Evolutionary conservation across 306 rosid genomes (phyloP), one percentile per base, ranked within the genome.

Genomic region (Casuarina glauca): DNA sequence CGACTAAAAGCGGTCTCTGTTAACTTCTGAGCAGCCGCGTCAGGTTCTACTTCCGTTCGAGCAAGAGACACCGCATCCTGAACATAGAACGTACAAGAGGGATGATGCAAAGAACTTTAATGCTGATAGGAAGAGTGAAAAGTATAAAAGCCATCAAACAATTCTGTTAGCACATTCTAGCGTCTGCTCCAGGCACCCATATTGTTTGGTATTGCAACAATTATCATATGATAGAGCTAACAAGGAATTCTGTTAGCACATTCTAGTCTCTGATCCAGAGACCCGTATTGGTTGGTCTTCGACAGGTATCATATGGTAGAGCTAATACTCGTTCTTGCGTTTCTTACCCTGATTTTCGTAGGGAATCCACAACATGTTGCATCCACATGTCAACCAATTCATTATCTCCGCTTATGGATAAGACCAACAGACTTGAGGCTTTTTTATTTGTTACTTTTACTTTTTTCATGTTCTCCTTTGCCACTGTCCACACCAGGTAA

Each of bases 41-140:
- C 92, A 0, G 97, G 87, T 69, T 87, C 93, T 55, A 91, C 98
- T 84, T 90, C 97, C 2, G 87, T 64, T 38, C 88, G 88, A 41
- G 91, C 97, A 66, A 96, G 89, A 57, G 88, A 82, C 72, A 90
- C 85, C 70, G 96, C 99, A 84, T 91, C 99, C 99, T 96, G 88
- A 19, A 73, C 42, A 80, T 4, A 41, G 15, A 13, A 20, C 16
- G 62, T 6, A 66, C 26, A 71, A 3, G 63, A 8, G 70, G 70
- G 54, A 7, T 38, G 43, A 44, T 2, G 60, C 71, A 36, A 7
- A 38, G 1, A 15, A 58, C 45, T 13, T 15, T 20, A 17, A 32
- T 11, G 52, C 9, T 3, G 39, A 58, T 26, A 20, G 20, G 5
- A 15, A 20, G 26, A 9, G 26, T 26, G 39, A 58, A 58, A 2